Evolutionary conservation across 345 rosid species (phyloP), one percentile per base, ranked within the genome.

Genomic region (Moricandia moricandioides): DNA sequence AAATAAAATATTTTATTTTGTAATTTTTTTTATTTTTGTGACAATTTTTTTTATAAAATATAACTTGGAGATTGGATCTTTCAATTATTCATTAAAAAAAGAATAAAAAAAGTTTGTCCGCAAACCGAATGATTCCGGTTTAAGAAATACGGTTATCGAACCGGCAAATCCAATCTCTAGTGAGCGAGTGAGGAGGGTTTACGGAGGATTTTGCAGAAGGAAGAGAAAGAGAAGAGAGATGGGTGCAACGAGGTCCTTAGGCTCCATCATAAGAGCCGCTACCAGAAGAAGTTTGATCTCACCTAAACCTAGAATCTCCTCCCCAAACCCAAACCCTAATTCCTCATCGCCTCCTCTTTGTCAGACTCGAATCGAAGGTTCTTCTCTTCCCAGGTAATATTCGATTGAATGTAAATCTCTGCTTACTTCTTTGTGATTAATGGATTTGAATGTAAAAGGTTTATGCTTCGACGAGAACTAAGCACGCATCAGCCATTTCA

Each of bases 401-500:
- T 62, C 52, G 52, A 45, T 10, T 43, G 51, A 43, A 43, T 43
- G 1, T 3, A 7, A 0, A 39, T 10, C 3, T 39, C 4, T 37
- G 40, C 11, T 2, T 37, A 37, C 11, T 37, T 37, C 4, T 37
- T 37, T 30, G 17, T 34, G 18, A 18, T 12, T 33, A 6, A 45
- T 51, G 37, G 17, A 52, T 60, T 63, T 1, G 56, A 67, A 71
- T 76, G 57, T 72, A 58, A 68, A 14, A 87, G 96, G 79, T 75
- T 83, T 72, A 47, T n/a, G 52, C 26, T 86, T 47, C 82, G 91
- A 68, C 79, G 97, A 62, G 96, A 88, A 82, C 30, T 88, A 78
- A 83, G 86, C 84, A 80, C 91, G 8, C 81, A 86, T 43, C 75
- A 80, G 3, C 97, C 97, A 14, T 69, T 83, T 64, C 93, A 91